A percentile compares a stretch with the other conserved stretches of the same genome.
Conservation (phyloP, 2,329 filamentous ascomycete genomes). For the Hymenoscyphus fraxineus region DNA sequence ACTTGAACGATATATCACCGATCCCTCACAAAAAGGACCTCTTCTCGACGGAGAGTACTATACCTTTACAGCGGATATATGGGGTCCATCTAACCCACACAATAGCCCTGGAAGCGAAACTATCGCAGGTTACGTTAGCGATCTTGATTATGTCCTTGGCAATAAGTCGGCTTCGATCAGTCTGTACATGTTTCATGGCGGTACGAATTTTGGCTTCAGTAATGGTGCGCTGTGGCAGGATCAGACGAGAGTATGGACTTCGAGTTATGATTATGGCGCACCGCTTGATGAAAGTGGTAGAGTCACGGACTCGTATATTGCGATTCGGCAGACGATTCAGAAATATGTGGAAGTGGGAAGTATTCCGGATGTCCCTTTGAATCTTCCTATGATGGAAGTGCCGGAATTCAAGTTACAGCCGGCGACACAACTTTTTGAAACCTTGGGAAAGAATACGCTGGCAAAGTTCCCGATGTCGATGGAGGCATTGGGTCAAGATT, state of each 20-base stretch:
- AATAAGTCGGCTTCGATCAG: slow-evolving; percentile 42
- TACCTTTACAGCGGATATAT: slow-evolving; percentile 42
- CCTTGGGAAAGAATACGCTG: slow-evolving; percentile 28
- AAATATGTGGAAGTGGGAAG: slow-evolving; percentile 36
- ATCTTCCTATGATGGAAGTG: slow-evolving; percentile 36
- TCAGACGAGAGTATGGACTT: slow-evolving; percentile 40
- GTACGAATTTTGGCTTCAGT: slow-evolving; percentile 48
- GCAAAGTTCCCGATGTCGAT: slow-evolving; percentile 39
- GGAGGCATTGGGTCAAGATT: slow-evolving; percentile 44
- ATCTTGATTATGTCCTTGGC: slow-evolving; percentile 39
- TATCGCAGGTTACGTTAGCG: slow-evolving; percentile 32
- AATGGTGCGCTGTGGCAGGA: slow-evolving; percentile 45
- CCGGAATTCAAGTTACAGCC: slow-evolving; percentile 39
- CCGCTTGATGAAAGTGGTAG: slow-evolving; percentile 49
- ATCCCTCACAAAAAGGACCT: slow-evolving; percentile 42
- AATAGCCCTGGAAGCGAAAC: slow-evolving; percentile 34
- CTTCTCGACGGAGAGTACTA: slow-evolving; percentile 50
- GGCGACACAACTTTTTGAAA: slow-evolving; percentile 38
- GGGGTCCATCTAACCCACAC: slow-evolving; percentile 40
- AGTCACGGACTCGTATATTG: slow-evolving; percentile 42
- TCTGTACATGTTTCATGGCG: slow-evolving; percentile 52
- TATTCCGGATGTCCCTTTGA: slow-evolving; percentile 37
- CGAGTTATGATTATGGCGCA: slow-evolving; percentile 49
- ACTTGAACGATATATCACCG: slow-evolving; percentile 42
- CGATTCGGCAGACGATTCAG: slow-evolving; percentile 39